Evolutionary conservation across 164 flowering plant genomes (phyloP), one percentile per base, ranked within the genome.

Genomic region (Chimonanthus praecox): DNA sequence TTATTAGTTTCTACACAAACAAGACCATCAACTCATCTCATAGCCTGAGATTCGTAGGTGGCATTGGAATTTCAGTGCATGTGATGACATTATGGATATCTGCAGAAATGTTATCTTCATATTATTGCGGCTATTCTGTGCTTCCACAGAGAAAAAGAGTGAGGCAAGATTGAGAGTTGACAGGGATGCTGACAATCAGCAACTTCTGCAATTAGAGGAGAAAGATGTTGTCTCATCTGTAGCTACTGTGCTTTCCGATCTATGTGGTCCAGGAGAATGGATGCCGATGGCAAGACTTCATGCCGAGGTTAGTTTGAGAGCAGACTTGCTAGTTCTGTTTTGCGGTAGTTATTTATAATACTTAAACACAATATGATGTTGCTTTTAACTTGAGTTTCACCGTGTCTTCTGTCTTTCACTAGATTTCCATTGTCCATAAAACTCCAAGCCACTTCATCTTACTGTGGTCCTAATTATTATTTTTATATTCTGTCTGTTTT

Each of bases 231-330:
- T 96, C 18, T 92, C 98, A 64, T 92, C 94, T 73, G 99, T 96
- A 16, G 99, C 97, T 65, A 94, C 85, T 67, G 92, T 91, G 74
- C 94, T 96, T 10, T 94, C 97, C 74, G 99, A 94, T 86, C 83
- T 89, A 60, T 94, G 99, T 81, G 95, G 98, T 61, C 97, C 98
- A 68, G 99, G 99, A 68, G 97, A 96, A 69, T 96, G 97, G 97
- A 94, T 94, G 97, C 87, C 99, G 6, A 88, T 96, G 98, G 94
- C 82, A 82, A 92, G 87, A 80, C 97, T 96, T 80, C 97, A 96
- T 77, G 49, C 91, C 45, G 89, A 88, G 98, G 99, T 92, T 69
- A 68, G 84, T 79, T 75, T 65, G 33, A 45, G 67, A 58, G 45
- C 67, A 44, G 9, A 11, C 44, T 72, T 54, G 64, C 54, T 64